Conservation (phyloP, 202 grass and related monocot genomes). For the Tripidium arundinaceum region DNA sequence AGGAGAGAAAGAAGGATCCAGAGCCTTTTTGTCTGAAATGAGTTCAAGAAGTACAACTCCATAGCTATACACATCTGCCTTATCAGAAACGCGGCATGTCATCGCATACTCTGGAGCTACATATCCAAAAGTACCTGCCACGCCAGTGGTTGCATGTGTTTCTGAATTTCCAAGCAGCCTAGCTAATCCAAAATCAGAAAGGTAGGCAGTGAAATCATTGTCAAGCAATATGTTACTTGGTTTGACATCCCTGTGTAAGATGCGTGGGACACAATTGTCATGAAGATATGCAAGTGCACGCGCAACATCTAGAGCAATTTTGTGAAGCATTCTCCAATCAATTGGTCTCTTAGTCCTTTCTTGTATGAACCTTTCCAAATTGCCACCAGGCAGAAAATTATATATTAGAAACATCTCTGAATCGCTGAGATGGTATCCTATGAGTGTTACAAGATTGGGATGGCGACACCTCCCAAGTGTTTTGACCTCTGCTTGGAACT, state of each 20-base stretch:
- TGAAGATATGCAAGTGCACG: slow-evolving; percentile 87
- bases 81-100: slow-evolving; percentile 98
- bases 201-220: slow-evolving; percentile 75
- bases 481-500: too few relatives aligned
- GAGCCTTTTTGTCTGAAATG: slow-evolving; percentile 90
- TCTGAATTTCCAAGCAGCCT: slow-evolving; percentile 93
- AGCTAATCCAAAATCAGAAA: slow-evolving; percentile 92
- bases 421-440: slow-evolving; percentile 97
- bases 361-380: slow-evolving; percentile 93
- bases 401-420: slow-evolving; percentile 99
- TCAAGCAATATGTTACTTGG: slow-evolving; percentile 97
- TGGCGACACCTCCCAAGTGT: too few relatives aligned
- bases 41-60: slow-evolving; percentile 97
- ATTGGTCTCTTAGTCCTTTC: slow-evolving; percentile 74
- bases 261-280: slow-evolving; percentile 81
- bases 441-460: slow-evolving; percentile 80
- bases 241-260: slow-evolving; percentile 93
- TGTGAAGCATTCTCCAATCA: slow-evolving; percentile 91
- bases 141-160: slow-evolving; percentile 97
- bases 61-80: slow-evolving; percentile 96
- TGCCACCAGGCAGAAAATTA: slow-evolving; percentile 89
- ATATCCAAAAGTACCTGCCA: slow-evolving; percentile 97
- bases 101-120: slow-evolving; percentile 98
- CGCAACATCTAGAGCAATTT: slow-evolving; percentile 90
- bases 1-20: slow-evolving; percentile 91